Base-by-base conservation (phyloP, 768 basidiomycete genomes). In the Paxillus rubicundulus region DNA sequence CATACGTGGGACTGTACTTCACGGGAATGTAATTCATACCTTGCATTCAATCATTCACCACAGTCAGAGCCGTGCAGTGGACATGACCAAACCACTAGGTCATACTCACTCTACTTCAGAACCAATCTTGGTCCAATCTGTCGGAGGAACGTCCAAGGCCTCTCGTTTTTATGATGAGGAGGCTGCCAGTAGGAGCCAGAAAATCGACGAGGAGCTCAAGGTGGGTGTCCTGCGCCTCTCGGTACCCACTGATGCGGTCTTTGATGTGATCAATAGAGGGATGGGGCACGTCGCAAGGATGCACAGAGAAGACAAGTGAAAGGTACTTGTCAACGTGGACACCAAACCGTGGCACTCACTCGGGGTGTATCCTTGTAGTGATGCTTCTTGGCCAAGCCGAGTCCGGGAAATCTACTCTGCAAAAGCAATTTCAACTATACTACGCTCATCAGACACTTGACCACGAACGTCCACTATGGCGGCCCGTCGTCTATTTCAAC, bases 351-450 rank as follows among this genome's bases (percentile, higher is more conserved):
- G 17, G 5, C 10, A 28, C 57, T 67, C 55, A 50, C 54, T 17
- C 12, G 28, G 6, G 21, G 12, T n/a, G 30, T 47, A 21, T 43
- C 10, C 49, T 18, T 4, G 27, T 57, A 86, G 85, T 89, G 33
- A 82, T 90, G 73, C 76, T 90, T 9, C 77, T 91, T 28, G 88
- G 88, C 16, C 88, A 91, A 63, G 87, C 88, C 53, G 88, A 88
- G 66, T 83, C 82, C 45, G 88, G 88, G 34, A 92, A 92, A 69
- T 89, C 88, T 2, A 92, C 90, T 2, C 76, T 92, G 12, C 87
- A 86, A 62, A 91, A 91, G 62, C 89, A 92, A 67, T 89, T 92
- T 62, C 88, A 92, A 62, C 76, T 91, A 1, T 86, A 84, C 70
- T 89, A 90, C 61, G 84, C 88, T 8, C 83, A 86, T 3, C 76